These are phyloP conservation scores for Teunomyces atbi DNA, from an alignment of 805 yeast genomes.

Conservation along the genomic window DNA sequence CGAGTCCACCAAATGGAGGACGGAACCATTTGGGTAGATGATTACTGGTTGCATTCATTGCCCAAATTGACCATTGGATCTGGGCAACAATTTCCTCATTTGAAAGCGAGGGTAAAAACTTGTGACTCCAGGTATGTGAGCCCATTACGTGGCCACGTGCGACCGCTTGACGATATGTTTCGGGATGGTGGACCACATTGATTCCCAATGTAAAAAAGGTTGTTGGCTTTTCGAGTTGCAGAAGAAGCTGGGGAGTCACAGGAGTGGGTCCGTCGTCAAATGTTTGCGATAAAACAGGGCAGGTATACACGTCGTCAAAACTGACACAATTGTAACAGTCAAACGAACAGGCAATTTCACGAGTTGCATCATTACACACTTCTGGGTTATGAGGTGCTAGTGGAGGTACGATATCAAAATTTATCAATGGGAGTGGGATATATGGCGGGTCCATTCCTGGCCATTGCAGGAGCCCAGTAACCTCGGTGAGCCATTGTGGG, in stretches of 20 bases:
- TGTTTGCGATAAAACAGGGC: constrained; percentile 75
- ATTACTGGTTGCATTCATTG: constrained; percentile 90
- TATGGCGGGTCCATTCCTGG: constrained; percentile 88
- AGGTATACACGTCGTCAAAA: constrained; percentile 72
- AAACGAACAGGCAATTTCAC: constrained; percentile 58
- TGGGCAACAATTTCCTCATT: constrained; percentile 87
- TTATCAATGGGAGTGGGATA: constrained; percentile 72
- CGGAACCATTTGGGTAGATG: constrained; percentile 91
- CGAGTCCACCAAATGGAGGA: constrained; percentile 96
- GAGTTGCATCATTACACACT: constrained; percentile 48
- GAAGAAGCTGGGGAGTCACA: constrained; percentile 59
- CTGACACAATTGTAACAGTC: constrained; percentile 81
- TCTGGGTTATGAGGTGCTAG: constrained; percentile 54
- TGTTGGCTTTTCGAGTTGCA: constrained; percentile 49
- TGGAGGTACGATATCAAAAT: constrained; percentile 51
- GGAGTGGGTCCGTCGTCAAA: constrained; percentile 95
- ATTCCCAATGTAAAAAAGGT: constrained; percentile 88
- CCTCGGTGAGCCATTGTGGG: constrained; percentile 75
- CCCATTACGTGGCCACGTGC: constrained; percentile 75
- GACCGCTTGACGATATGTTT: constrained; percentile 57
- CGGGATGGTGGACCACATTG: constrained; percentile 75
- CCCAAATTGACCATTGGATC: constrained; percentile 95
- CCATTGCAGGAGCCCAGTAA: constrained; percentile 78
- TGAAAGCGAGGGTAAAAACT: constrained; percentile 70
- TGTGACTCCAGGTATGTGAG: constrained; percentile 92